phyloP scores from a whole-genome alignment of 2,329 filamentous ascomycete genomes.

The Colletotrichum liaoningense region DNA sequence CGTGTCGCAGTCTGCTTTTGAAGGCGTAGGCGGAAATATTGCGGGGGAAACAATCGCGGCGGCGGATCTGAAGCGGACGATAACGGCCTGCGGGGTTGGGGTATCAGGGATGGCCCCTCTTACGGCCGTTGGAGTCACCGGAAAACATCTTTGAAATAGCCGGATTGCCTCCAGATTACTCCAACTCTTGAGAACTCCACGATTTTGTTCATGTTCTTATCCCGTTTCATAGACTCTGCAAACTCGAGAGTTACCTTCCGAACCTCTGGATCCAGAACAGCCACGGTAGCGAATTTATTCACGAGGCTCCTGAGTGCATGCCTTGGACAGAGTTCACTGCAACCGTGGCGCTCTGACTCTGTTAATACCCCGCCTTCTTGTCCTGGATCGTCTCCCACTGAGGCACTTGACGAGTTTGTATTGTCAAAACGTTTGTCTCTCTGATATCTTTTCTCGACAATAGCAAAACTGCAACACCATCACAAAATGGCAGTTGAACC shows the following conservation, averaged over 20 bases:
- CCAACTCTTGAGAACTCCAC: background rate
- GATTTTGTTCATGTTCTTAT: background rate
- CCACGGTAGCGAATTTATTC: too few relatives aligned
- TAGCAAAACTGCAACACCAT: too few relatives aligned
- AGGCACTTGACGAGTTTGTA: background rate
- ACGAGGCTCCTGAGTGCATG: background rate
- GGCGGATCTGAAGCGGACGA: slow-evolving; percentile 8
- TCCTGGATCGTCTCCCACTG: background rate
- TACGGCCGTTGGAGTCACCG: slow-evolving; percentile 3
- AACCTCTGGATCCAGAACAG: background rate
- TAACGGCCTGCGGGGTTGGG: slow-evolving; percentile 30
- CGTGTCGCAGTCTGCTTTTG: background rate
- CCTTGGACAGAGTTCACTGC: background rate
- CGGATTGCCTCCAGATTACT: background rate
- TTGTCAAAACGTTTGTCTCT: background rate
- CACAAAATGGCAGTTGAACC: slow-evolving; percentile 17
- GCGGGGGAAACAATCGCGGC: slow-evolving; percentile 4
- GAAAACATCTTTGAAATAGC: background rate
- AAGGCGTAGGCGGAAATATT: background rate
- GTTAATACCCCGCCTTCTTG: background rate
- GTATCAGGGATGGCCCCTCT: background rate
- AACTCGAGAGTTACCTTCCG: background rate
- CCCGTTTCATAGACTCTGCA: background rate
- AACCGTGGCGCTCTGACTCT: background rate
- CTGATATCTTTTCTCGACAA: too few relatives aligned